Evolutionary conservation across 1,284 basidiomycete genomes (phyloP), one percentile per base, ranked within the genome.

Genomic region (Ceratobasidium sp.): DNA sequence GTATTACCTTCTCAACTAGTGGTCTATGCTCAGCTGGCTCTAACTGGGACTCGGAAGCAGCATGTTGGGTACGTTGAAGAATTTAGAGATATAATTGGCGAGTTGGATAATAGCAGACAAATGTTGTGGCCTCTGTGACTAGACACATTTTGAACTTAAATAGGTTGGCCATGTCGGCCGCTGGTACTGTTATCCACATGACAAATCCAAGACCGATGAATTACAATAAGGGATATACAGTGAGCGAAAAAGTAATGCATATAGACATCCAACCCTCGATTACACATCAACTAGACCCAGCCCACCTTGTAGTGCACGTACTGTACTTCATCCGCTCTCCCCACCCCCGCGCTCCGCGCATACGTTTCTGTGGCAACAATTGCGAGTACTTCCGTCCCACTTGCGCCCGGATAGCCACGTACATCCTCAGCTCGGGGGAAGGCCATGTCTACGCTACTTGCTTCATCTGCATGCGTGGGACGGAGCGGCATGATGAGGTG

Each of bases 401-500:
- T 38, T 74, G 75, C 47, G 65, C 50, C 71, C 35, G 69, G 68
- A 10, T 69, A 34, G 38, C 60, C 25, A 25, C 69, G 38, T 7
- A 68, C 62, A 20, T 68, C 69, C 29, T 47, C 64, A 22, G 47
- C 72, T 10, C 42, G 25, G 0, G 80, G 79, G 75, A 93, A 93
- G 0, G 85, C 81, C 1, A 75, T 74, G 69, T 89, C 87, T 35
- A 93, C 76, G 0, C 83, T 83, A 31, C 75, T 78, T 0, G 85
- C 86, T 77, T 93, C 92, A 5, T 75, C 75, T 0, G 78, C 73
- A 73, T 92, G 90, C 0, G 88, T 91, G 0, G 80, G 77, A 0
- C 92, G 88, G 0, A 91, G 81, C 0, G 92, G 90, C 32, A 93
- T 85, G 45, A 93, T 82, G 13, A 93, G 83, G 73, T 92, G 90